phyloP scores from a whole-genome alignment of 1,284 basidiomycete genomes.

The Crocinoboletus sp. region DNA sequence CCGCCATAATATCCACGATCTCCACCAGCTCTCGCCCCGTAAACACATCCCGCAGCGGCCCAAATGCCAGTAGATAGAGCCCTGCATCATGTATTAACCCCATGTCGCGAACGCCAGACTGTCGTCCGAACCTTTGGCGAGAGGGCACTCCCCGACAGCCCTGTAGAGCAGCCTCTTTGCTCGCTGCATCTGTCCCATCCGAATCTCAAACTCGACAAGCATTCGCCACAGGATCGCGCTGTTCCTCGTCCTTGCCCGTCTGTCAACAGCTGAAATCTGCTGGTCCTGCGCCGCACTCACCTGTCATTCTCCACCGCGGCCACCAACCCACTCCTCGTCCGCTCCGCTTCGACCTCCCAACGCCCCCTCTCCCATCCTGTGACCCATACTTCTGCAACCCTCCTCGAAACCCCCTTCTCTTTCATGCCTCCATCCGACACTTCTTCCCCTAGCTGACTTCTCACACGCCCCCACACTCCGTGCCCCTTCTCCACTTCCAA shows the following conservation, averaged over 20 bases:
- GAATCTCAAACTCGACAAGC: slow-evolving; percentile 81
- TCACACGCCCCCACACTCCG: slow-evolving; percentile 66
- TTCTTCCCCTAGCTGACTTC: slow-evolving; percentile 42
- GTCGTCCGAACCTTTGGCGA: slow-evolving; percentile 61
- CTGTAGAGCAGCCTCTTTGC: slow-evolving; percentile 81
- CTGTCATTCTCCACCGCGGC: slow-evolving; percentile 60
- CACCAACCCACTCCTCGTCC: slow-evolving; percentile 59
- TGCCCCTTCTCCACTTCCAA: slow-evolving; percentile 75
- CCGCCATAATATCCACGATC: slow-evolving; percentile 76
- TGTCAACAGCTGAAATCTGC: slow-evolving; percentile 8
- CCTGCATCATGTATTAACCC: slow-evolving; percentile 43
- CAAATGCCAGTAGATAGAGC: slow-evolving; percentile 84
- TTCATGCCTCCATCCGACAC: slow-evolving; percentile 35
- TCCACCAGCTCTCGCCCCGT: slow-evolving; percentile 60
- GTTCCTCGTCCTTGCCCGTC: slow-evolving; percentile 51
- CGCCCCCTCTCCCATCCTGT: slow-evolving; percentile 69
- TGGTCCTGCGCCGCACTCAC: slow-evolving; percentile 35
- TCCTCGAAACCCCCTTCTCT: slow-evolving; percentile 54
- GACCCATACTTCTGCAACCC: slow-evolving; percentile 69
- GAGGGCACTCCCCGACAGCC: slow-evolving; percentile 78
- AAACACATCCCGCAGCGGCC: slow-evolving; percentile 66
- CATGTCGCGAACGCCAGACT: slow-evolving; percentile 2
- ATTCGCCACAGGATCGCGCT: slow-evolving; percentile 75
- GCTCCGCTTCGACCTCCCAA: slow-evolving; percentile 66
- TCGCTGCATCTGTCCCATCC: slow-evolving; percentile 49